Percentiles rank a stretch among this genome's conserved stretches.
phyloP scores from a whole-genome alignment of 257 asterid genomes.

The Pogostemon cablin region DNA sequence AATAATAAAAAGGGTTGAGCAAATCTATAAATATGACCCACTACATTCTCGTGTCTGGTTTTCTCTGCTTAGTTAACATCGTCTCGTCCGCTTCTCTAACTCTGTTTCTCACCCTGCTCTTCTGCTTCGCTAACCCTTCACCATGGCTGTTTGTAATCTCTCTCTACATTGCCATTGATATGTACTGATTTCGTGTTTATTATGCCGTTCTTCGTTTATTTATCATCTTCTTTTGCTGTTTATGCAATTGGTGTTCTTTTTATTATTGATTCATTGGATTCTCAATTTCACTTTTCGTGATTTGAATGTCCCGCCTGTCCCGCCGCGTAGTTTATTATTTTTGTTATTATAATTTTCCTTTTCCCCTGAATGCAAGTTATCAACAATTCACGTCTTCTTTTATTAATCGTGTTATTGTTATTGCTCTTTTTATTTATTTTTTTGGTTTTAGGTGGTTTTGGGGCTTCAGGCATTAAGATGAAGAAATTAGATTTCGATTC shows the following conservation, averaged over 20 bases:
- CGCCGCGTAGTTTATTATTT: background rate
- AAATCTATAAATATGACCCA: conserved; percentile 31
- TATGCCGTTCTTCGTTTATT: background rate
- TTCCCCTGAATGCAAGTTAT: background rate
- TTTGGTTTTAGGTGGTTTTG: conserved; percentile 54
- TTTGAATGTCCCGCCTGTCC: conserved; percentile 8
- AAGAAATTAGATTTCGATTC: conserved; percentile 48
- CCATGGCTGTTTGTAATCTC: conserved; percentile 46
- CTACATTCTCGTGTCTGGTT: conserved; percentile 25
- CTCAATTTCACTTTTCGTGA: background rate
- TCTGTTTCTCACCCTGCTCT: conserved; percentile 18
- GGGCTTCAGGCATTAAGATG: conserved; percentile 59
- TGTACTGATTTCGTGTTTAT: conserved; percentile 17
- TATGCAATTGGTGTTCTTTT: background rate
- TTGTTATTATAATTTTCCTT: background rate
- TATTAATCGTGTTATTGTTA: conserved; percentile 12
- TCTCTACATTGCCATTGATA: background rate
- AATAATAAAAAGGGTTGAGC: conserved; percentile 21
- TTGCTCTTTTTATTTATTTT: background rate
- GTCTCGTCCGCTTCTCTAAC: conserved; percentile 37
- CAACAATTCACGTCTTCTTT: background rate
- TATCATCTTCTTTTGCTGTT: background rate
- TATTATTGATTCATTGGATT: conserved; percentile 2
- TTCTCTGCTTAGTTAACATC: conserved; percentile 38
- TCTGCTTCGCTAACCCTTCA: conserved; percentile 19